A percentile compares a stretch with the other conserved stretches of the same genome.
phyloP scores from a whole-genome alignment of 768 basidiomycete species.

The Dioszegia crocea region DNA sequence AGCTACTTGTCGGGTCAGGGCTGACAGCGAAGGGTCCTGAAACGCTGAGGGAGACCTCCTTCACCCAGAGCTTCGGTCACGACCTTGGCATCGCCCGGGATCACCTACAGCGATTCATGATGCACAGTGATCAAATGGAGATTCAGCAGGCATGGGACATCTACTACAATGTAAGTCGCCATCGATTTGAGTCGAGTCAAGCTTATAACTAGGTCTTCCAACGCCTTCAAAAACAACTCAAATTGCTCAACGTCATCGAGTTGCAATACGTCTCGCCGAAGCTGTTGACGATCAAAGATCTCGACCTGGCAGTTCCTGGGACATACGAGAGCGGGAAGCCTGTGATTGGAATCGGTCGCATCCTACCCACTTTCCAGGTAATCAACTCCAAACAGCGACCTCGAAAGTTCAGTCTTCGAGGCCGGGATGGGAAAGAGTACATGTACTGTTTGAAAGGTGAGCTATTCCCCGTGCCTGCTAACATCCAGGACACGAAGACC shows the following conservation, averaged over 20 bases:
- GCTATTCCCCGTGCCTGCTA: conserved; percentile 9
- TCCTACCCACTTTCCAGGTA: conserved; percentile 82
- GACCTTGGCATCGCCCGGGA: conserved; percentile 90
- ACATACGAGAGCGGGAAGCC: conserved; percentile 86
- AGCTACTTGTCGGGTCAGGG: conserved; percentile 12
- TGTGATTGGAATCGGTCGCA: conserved; percentile 74
- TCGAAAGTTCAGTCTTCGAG: conserved; percentile 76
- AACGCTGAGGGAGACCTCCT: conserved; percentile 90
- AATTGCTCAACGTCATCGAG: conserved; percentile 80
- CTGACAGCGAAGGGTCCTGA: conserved; percentile 69
- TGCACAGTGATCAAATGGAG: conserved; percentile 79
- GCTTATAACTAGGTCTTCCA: conserved; percentile 70
- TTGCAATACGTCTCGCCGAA: conserved; percentile 95
- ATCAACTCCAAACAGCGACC: conserved; percentile 97
- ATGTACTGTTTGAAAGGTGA: conserved; percentile 85
- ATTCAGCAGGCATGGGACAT: conserved; percentile 98
- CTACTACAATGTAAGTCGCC: conserved; percentile 75
- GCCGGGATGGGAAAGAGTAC: conserved; percentile 89
- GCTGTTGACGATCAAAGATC: conserved; percentile 76
- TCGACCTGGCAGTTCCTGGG: conserved; percentile 94
- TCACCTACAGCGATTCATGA: conserved; percentile 77
- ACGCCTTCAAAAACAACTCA: conserved; percentile 89
- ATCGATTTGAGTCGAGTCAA: background rate
- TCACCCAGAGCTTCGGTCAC: conserved; percentile 86
- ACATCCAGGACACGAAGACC: conserved; percentile 83